Evolutionary conservation across 1,284 basidiomycete species (phyloP).

Genomic region (Trichosporon sp.): DNA sequence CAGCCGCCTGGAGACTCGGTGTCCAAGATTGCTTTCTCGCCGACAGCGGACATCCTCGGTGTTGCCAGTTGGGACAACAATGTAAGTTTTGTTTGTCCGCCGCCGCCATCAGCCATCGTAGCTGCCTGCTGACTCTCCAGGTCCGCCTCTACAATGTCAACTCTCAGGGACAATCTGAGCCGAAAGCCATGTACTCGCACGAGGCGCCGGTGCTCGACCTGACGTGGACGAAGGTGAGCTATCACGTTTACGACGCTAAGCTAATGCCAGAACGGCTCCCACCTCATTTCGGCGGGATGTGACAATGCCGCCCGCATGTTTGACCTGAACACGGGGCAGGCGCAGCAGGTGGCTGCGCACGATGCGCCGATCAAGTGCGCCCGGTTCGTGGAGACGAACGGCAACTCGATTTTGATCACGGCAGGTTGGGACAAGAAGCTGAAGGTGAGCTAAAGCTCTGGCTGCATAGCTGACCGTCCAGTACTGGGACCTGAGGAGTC

Average conservation of each 20-base stretch:
- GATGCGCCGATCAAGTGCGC: constrained; percentile 74
- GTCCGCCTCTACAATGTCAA: constrained; percentile 57
- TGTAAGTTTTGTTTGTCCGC: constrained; percentile 48
- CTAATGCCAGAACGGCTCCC: constrained; percentile 60
- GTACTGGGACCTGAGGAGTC: constrained; percentile 84
- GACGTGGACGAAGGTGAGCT: constrained; percentile 65
- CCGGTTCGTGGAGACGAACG: constrained; percentile 61
- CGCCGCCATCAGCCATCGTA: neutral
- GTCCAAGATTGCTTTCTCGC: constrained; percentile 61
- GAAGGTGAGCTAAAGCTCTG: constrained; percentile 55
- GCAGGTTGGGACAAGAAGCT: constrained; percentile 89
- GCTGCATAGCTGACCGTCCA: constrained; percentile 37
- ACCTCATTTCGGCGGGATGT: constrained; percentile 76
- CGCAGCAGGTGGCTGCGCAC: constrained; percentile 71
- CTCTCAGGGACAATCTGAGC: constrained; percentile 54
- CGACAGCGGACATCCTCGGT: constrained; percentile 64
- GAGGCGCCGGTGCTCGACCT: constrained; percentile 75
- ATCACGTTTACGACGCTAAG: neutral
- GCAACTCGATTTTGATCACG: constrained; percentile 60
- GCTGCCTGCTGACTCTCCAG: constrained; percentile 26
- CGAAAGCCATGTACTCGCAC: constrained; percentile 77
- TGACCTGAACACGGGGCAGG: constrained; percentile 66
- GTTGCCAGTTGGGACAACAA: constrained; percentile 74
- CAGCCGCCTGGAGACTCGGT: constrained; percentile 69
- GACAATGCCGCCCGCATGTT: constrained; percentile 79